Conservation (phyloP, 805 yeast genomes). For the Barnettozyma populi region DNA sequence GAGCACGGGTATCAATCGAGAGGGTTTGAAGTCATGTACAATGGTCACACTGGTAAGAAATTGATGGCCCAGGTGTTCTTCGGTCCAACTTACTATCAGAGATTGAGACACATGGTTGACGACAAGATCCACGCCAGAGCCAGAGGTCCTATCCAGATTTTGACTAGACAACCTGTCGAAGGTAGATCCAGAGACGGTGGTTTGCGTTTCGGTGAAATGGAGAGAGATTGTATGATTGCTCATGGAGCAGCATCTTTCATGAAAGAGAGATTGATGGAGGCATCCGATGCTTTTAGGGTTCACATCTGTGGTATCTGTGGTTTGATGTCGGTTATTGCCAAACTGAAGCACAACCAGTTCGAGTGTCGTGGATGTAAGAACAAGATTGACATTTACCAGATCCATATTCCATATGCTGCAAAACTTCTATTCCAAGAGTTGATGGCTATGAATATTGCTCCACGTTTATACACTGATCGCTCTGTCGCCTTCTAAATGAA, state of each 20-base stretch:
- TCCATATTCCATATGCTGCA: slow-evolving; percentile 97
- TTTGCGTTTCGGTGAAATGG: slow-evolving; percentile 99
- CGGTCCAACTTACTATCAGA: slow-evolving; percentile 99
- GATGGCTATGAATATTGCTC: slow-evolving; percentile 99
- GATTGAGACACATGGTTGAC: slow-evolving; percentile 98
- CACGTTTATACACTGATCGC: slow-evolving; percentile 93
- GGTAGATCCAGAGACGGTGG: slow-evolving; percentile 99
- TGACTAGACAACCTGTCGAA: slow-evolving; percentile 97
- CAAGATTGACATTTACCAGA: slow-evolving; percentile 96
- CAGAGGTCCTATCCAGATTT: slow-evolving; percentile 96
- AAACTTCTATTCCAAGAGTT: slow-evolving; percentile 96
- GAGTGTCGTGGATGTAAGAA: slow-evolving; percentile 98
- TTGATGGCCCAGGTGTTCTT: slow-evolving; percentile 97
- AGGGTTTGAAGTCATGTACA: slow-evolving; percentile 98
- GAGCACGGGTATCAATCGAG: slow-evolving; percentile 97
- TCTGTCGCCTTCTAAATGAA: slow-evolving; percentile 43
- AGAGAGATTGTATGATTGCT: slow-evolving; percentile 99
- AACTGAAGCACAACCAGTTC: slow-evolving; percentile 93
- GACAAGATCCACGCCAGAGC: slow-evolving; percentile 99
- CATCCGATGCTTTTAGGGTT: slow-evolving; percentile 97
- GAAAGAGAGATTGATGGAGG: slow-evolving; percentile 97
- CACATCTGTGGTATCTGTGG: slow-evolving; percentile 99
- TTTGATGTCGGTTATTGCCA: slow-evolving; percentile 95
- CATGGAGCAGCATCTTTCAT: slow-evolving; percentile 99
- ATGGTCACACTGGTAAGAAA: slow-evolving; percentile 98